phyloP scores from a whole-genome alignment of 192 early-diverging fungal species.

The Coemansia aciculifera region DNA sequence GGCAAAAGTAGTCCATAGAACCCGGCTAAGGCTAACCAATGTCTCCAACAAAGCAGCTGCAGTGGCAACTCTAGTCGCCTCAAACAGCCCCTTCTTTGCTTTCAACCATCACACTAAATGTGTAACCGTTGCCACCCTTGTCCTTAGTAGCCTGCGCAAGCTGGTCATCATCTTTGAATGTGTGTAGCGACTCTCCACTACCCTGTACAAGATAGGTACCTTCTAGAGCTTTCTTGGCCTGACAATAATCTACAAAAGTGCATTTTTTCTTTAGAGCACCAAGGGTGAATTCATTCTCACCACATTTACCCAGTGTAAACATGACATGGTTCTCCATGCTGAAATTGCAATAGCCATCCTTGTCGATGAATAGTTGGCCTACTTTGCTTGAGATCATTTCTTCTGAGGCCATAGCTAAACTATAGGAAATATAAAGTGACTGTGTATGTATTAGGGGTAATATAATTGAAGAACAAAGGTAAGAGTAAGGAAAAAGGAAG shows the following conservation, averaged over 20 bases:
- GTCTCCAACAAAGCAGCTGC: too few species aligned
- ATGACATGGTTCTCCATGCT: background rate
- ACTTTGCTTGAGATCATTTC: background rate
- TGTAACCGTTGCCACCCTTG: background rate
- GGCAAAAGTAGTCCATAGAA: too few species aligned
- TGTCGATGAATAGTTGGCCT: background rate
- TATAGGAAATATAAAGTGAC: too few species aligned
- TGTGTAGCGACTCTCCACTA: background rate
- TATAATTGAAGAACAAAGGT: too few species aligned
- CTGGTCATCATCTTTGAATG: background rate
- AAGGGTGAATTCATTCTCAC: background rate
- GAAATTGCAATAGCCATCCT: background rate
- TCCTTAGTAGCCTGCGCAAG: background rate
- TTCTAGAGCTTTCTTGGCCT: background rate
- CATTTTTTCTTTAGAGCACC: background rate
- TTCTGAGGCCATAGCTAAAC: too few species aligned
- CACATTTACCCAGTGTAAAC: background rate
- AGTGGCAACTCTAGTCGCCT: too few species aligned
- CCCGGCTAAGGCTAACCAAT: too few species aligned
- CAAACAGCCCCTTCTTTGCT: too few species aligned
- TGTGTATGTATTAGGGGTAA: too few species aligned
- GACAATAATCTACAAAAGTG: background rate
- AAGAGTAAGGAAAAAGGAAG: too few species aligned
- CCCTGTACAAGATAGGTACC: background rate
- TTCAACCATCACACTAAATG: background rate